Percentiles rank a stretch among this genome's conserved stretches.
Evolutionary conservation across 495 filamentous ascomycete genomes (phyloP).

Genomic region (Penicillium ucsense): DNA sequence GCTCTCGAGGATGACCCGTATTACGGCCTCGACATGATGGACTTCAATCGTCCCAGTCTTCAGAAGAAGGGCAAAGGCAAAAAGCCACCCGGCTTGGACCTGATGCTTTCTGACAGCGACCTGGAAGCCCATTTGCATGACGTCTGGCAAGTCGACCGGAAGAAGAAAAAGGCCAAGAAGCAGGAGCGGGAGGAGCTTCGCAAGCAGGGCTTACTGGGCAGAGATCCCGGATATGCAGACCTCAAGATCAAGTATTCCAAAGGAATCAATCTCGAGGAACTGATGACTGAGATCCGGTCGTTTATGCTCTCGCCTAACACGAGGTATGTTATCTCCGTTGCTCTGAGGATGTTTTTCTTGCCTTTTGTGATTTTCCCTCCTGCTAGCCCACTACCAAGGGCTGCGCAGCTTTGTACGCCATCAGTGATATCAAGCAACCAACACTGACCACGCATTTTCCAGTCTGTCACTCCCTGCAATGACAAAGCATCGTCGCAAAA

Average conservation of each 20-base stretch:
- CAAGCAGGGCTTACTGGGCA: slow-evolving; percentile 66
- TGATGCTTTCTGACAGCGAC: slow-evolving; percentile 67
- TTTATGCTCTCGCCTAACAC: slow-evolving; percentile 59
- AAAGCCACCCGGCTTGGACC: slow-evolving; percentile 24
- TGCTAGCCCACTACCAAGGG: no score
- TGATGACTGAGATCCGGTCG: slow-evolving; percentile 57
- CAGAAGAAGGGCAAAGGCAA: slow-evolving; percentile 48
- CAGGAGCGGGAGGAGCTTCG: slow-evolving; percentile 70
- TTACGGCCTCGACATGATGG: slow-evolving; percentile 74
- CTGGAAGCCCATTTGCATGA: slow-evolving; percentile 49
- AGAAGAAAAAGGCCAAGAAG: slow-evolving; percentile 72
- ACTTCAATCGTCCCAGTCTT: slow-evolving; percentile 57
- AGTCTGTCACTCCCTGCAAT: slow-evolving; percentile 80
- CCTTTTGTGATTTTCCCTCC: no score
- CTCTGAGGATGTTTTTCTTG: neutral
- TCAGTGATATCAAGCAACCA: no score
- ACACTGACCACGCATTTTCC: neutral
- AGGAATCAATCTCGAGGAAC: slow-evolving; percentile 60
- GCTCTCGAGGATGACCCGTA: slow-evolving; percentile 52
- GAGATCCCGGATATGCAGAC: slow-evolving; percentile 51
- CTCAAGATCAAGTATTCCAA: slow-evolving; percentile 61
- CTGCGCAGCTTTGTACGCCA: no score
- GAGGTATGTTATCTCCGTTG: slow-evolving; percentile 40
- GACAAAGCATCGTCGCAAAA: slow-evolving; percentile 62
- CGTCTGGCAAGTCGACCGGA: slow-evolving; percentile 67